Percentiles rank a stretch among this genome's conserved stretches.
Evolutionary conservation across 192 early-diverging fungal genomes (phyloP).

Genomic region (Coemansia sp.): DNA sequence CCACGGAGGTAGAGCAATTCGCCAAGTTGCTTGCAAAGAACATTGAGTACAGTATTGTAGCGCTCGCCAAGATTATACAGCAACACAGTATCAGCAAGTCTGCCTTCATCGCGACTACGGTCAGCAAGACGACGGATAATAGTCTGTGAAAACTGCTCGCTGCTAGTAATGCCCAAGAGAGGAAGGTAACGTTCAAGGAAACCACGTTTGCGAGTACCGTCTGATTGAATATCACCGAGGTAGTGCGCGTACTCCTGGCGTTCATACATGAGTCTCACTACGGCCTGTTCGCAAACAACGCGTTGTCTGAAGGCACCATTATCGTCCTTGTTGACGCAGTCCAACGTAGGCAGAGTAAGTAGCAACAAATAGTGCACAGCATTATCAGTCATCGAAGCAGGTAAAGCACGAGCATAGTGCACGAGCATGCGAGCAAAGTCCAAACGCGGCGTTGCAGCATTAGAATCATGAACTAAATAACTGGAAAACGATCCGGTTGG

Average conservation of each 20-base stretch:
- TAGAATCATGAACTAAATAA: conserved; percentile 14
- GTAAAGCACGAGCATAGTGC: conserved; percentile 43
- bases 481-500: conserved; percentile 34
- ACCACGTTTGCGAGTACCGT: conserved; percentile 53
- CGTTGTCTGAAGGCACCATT: conserved; percentile 9
- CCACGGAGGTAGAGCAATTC: conserved; percentile 52
- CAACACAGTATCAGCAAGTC: conserved; percentile 69
- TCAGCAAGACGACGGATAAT: conserved; percentile 71
- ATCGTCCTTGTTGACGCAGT: background rate
- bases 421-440: conserved; percentile 34
- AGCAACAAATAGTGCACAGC: conserved; percentile 43
- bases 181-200: conserved; percentile 66
- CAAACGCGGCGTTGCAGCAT: conserved; percentile 4
- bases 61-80: conserved; percentile 76
- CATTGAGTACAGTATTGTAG: conserved; percentile 69
- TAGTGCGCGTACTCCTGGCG: conserved; percentile 58
- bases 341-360: conserved; percentile 25
- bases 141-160: conserved; percentile 62
- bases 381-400: conserved; percentile 27
- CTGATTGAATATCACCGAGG: conserved; percentile 57
- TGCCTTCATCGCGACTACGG: conserved; percentile 66
- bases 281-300: conserved; percentile 27
- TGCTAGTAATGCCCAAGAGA: conserved; percentile 60
- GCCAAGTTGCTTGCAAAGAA: conserved; percentile 68
- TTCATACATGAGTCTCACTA: conserved; percentile 58